Conservation (phyloP, 768 basidiomycete species). For the Agaricus subrufescens region DNA sequence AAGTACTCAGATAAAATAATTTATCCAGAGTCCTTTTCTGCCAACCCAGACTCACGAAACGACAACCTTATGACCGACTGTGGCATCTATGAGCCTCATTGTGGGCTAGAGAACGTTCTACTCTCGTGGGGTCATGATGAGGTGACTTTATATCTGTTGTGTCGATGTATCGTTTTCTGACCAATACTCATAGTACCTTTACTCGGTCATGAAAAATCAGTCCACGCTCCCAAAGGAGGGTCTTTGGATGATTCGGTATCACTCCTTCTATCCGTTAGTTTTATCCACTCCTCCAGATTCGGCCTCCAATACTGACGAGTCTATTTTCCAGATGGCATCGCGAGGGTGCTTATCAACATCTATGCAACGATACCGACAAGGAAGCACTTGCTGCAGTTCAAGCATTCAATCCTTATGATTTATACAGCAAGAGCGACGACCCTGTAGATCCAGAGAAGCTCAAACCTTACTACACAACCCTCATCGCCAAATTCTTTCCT, state of each 20-base stretch:
- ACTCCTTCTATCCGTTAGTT: constrained; percentile 78
- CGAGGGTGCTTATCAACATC: constrained; percentile 78
- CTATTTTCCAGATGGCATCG: constrained; percentile 60
- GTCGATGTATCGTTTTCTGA: not conserved
- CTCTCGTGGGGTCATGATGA: constrained; percentile 92
- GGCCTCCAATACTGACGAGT: not conserved
- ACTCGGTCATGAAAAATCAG: constrained; percentile 80
- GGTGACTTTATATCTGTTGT: constrained; percentile 30
- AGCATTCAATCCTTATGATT: constrained; percentile 91
- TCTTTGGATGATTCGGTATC: constrained; percentile 90
- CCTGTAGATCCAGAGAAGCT: constrained; percentile 58
- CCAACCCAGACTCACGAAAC: constrained; percentile 66
- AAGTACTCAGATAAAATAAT: constrained; percentile 82
- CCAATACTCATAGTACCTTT: constrained; percentile 58
- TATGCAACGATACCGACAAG: constrained; percentile 69
- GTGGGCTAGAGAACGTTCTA: constrained; percentile 85
- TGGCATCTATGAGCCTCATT: constrained; percentile 74
- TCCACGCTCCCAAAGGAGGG: constrained; percentile 76
- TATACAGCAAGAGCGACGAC: constrained; percentile 86
- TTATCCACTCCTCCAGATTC: not conserved
- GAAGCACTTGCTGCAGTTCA: constrained; percentile 67
- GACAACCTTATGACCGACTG: constrained; percentile 62
- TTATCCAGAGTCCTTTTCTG: constrained; percentile 70
- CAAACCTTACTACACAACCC: constrained; percentile 74
- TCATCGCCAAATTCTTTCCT: constrained; percentile 88